Evolutionary conservation across 805 yeast genomes (phyloP), one percentile per base, ranked within the genome.

Genomic region (Sugiyamaella lignohabitans): DNA sequence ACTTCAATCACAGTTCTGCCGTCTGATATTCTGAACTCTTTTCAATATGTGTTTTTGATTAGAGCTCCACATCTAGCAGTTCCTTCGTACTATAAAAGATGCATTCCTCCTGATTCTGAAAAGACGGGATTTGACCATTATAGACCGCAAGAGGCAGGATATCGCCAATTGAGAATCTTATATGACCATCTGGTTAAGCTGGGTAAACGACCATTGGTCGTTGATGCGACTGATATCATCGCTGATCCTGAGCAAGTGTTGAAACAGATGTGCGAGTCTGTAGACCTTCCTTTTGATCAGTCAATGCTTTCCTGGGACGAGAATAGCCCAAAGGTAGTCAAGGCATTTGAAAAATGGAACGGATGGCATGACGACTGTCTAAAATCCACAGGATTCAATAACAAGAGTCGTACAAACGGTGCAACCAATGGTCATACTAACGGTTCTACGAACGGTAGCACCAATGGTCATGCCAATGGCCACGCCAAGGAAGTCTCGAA

Each of bases 291-390:
- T 20, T 57, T 53, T 44, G 44, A 48, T 42, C 43, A 46, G 2
- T n/a, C 42, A 2, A 54, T 57, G 59, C 53, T 57, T 5, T 32
- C 46, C 3, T 57, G 60, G 60, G 55, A 47, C 8, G 52, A 37
- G 29, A 47, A 55, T 38, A 45, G 40, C 4, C 50, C 41, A 16
- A 37, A 48, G 27, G 56, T 45, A 11, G 50, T 41, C 11, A 42
- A 54, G 27, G 29, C 40, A 36, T 57, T 57, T 35, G 53, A 51
- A 22, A 56, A 56, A 42, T 57, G 60, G 60, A 49, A 46, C 24
- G 60, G 60, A 1, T 57, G 54, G 45, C 60, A 57, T 24, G 59
- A 57, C 19, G 57, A 51, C 29, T 59, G 51, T 6, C 42, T 57
- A 20, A 46, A 53, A 4, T 48, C 56, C 5, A 43, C 42, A 5